Evolutionary conservation across 495 filamentous ascomycete genomes (phyloP).

Genomic region (Penicillium salamii): DNA sequence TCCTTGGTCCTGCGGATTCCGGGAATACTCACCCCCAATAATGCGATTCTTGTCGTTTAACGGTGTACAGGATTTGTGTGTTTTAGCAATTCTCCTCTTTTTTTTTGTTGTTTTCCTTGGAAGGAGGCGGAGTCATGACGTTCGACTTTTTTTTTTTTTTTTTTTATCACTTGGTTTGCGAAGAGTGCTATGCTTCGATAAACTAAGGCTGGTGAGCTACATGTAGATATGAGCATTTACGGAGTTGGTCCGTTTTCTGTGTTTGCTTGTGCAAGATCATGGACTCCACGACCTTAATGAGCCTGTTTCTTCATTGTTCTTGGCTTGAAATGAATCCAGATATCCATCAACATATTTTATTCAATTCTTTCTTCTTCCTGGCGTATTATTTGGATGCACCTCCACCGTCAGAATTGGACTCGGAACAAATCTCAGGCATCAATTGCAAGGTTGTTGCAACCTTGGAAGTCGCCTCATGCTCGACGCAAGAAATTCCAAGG

Average conservation of each 20-base stretch:
- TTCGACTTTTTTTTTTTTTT: constrained; percentile 25
- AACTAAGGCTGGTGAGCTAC: constrained; percentile 39
- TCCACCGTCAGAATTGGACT: not conserved
- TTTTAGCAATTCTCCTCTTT: constrained; percentile 20
- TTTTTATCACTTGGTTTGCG: constrained; percentile 24
- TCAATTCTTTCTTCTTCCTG: not conserved
- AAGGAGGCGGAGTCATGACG: constrained; percentile 14
- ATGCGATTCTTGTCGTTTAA: constrained; percentile 16
- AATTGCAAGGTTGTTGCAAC: too few relatives aligned
- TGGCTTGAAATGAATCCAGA: not conserved
- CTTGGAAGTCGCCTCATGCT: too few relatives aligned
- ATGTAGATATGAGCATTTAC: constrained; percentile 51
- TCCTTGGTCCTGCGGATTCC: constrained; percentile 18
- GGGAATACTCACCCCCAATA: constrained; percentile 17
- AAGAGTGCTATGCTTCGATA: constrained; percentile 37
- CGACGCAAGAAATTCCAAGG: too few relatives aligned
- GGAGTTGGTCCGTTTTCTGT: constrained; percentile 34
- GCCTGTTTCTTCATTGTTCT: constrained; percentile 7
- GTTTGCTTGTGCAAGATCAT: constrained; percentile 17
- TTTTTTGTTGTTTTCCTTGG: constrained; percentile 4
- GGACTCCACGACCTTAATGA: constrained; percentile 21
- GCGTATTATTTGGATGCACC: not conserved
- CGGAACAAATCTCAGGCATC: not conserved
- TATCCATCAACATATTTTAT: not conserved
- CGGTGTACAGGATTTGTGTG: constrained; percentile 33